Evolutionary conservation across 768 basidiomycete species (phyloP).

Genomic region (Tylopilus sp.): DNA sequence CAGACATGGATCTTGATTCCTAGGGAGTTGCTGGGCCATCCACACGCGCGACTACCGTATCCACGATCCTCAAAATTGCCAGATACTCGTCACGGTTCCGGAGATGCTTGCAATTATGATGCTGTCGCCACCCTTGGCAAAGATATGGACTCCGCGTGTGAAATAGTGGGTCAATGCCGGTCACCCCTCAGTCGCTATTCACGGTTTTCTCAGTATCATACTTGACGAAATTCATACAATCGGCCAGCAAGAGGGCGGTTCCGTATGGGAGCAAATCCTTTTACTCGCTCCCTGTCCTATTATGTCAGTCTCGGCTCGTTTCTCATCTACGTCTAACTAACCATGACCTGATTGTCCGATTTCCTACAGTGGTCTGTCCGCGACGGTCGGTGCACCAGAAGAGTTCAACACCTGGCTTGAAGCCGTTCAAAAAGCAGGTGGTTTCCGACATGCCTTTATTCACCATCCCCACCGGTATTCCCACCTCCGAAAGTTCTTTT

Average conservation of each 20-base stretch:
- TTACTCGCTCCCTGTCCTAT: slow-evolving; percentile 68
- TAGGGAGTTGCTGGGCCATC: slow-evolving; percentile 61
- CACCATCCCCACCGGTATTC: slow-evolving; percentile 69
- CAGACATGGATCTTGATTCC: not conserved
- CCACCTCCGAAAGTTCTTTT: slow-evolving; percentile 67
- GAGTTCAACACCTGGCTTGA: slow-evolving; percentile 64
- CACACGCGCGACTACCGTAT: slow-evolving; percentile 64
- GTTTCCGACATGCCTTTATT: slow-evolving; percentile 57
- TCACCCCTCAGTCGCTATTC: not conserved
- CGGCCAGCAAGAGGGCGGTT: slow-evolving; percentile 65
- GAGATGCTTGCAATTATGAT: slow-evolving; percentile 69
- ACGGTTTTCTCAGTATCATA: slow-evolving; percentile 48
- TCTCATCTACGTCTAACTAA: not conserved
- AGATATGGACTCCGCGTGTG: slow-evolving; percentile 58
- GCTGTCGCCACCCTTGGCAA: slow-evolving; percentile 61
- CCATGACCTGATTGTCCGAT: not conserved
- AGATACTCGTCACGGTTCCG: slow-evolving; percentile 73
- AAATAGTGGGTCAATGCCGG: slow-evolving; percentile 42
- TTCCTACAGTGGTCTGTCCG: slow-evolving; percentile 56
- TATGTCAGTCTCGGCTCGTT: slow-evolving; percentile 45
- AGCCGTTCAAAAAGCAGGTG: slow-evolving; percentile 56
- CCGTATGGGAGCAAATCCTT: slow-evolving; percentile 75
- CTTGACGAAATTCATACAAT: slow-evolving; percentile 58
- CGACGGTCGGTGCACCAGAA: slow-evolving; percentile 65
- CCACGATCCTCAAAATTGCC: slow-evolving; percentile 62